Evolutionary conservation across 2,329 filamentous ascomycete species (phyloP), one percentile per base, ranked within the genome.

Genomic region (Lasiodiplodia sp.): DNA sequence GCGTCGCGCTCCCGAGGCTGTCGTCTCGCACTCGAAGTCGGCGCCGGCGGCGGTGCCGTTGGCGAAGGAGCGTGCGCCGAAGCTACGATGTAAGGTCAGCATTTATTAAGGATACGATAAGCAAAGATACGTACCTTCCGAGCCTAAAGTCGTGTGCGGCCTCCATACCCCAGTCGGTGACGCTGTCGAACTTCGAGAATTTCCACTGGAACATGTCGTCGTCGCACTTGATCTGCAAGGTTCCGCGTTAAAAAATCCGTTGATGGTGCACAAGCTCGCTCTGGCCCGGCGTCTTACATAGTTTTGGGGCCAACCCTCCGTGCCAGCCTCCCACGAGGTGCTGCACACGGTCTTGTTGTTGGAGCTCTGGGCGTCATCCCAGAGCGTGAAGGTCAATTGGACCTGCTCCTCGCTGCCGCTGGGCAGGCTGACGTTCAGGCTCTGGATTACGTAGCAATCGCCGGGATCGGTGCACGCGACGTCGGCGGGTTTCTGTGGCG

Each of bases 151-250:
- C 52, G 23, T 57, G 38, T 28, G 52, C 21, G 38, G 65, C 65
- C 44, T 67, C 65, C n/a, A 67, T 67, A 40, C 11, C 2, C 40
- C 53, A 67, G 2, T 67, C 65, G 51, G 28, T 51, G 28, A 58
- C 14, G 53, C 40, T 51, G 38, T 49, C 44, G 40, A 67, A 51
- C 40, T 67, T 64, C 60, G 60, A 67, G 52, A 67, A 67, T 28
- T 28, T 38, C 60, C 60, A 64, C 3, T 21, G 28, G 28, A 58
- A 58, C 34, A 11, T 18, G 10, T 49, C 23, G 28, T 51, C n/a
- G 65, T 58, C 34, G 21, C 65, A 67, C 11, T n/a, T 16, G 28
- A 49, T 52, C 65, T 67, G 55, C 65, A 67, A n/a, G 31, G 25
- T 7, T 52, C 55, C 55, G 53, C 44, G 53, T 67, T 58, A 67